Conservation (phyloP, 305 asterid genomes). For the Solanum hybrid region DNA sequence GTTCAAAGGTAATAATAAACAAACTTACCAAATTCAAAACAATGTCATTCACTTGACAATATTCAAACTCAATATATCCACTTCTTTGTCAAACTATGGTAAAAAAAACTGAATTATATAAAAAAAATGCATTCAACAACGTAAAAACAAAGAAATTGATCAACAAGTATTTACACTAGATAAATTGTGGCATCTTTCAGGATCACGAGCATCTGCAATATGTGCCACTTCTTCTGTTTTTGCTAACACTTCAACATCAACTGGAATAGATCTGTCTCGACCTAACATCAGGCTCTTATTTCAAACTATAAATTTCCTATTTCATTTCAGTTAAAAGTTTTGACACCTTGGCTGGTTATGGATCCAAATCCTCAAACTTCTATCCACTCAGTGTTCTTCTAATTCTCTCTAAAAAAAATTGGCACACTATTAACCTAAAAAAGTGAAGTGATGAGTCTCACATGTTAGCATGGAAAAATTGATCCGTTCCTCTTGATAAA, state of each 20-base stretch:
- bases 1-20: neutral
- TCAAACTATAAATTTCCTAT: neutral
- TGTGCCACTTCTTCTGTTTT: neutral
- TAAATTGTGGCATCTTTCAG: neutral
- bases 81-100: neutral
- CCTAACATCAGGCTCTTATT: neutral
- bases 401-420: constrained; percentile 23
- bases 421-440: constrained; percentile 5
- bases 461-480: neutral
- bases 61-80: neutral
- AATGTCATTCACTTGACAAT: neutral
- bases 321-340: constrained; percentile 10
- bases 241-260: neutral
- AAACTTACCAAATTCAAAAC: neutral
- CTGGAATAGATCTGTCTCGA: neutral
- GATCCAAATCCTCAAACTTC: constrained; percentile 41
- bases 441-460: neutral
- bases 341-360: constrained; percentile 62
- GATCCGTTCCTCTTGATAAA: neutral
- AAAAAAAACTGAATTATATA: neutral
- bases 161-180: neutral
- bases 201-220: neutral
- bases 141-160: neutral
- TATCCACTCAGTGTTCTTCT: constrained; percentile 29
- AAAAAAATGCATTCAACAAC: no score